Percentiles rank a stretch among this genome's conserved stretches.
Conservation (phyloP, 2,329 filamentous ascomycete species). For the Bipolaris cookei region DNA sequence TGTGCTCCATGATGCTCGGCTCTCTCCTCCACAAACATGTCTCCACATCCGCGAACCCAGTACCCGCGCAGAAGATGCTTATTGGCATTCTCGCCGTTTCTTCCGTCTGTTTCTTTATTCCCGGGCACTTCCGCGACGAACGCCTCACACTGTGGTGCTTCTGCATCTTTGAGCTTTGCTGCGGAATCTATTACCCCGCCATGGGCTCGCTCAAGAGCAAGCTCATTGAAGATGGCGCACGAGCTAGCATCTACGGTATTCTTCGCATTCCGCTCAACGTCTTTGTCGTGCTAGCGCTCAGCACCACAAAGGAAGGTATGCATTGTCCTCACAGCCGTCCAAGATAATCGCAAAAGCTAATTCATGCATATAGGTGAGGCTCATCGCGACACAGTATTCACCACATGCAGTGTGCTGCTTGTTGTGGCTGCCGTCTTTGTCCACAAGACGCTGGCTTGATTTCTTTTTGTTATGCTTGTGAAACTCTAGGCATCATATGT, state of each 20-base stretch:
- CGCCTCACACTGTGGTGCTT: constrained; percentile 63
- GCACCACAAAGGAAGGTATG: constrained; percentile 43
- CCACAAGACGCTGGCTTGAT: constrained; percentile 32
- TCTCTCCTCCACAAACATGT: constrained; percentile 59
- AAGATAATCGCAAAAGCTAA: constrained; percentile 13
- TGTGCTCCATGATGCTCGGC: constrained; percentile 66
- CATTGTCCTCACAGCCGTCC: neutral
- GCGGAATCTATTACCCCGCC: constrained; percentile 65
- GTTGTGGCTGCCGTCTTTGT: constrained; percentile 37
- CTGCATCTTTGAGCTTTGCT: constrained; percentile 63
- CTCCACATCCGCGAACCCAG: constrained; percentile 28
- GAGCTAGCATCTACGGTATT: constrained; percentile 63
- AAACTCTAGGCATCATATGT: neutral
- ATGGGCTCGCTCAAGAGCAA: constrained; percentile 63
- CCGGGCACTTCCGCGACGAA: constrained; percentile 51
- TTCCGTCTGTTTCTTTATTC: constrained; percentile 40
- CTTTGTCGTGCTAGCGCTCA: constrained; percentile 43
- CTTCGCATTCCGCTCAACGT: constrained; percentile 64
- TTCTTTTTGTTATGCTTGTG: neutral
- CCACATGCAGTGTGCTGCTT: constrained; percentile 38
- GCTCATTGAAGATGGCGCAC: constrained; percentile 61
- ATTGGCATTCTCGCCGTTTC: constrained; percentile 35
- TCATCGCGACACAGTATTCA: constrained; percentile 42
- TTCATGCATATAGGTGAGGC: constrained; percentile 28
- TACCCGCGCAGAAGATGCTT: constrained; percentile 39